Percentiles rank a stretch among this genome's conserved stretches.
Conservation (phyloP, 2,329 filamentous ascomycete species). For the Aaosphaeria arxii region DNA sequence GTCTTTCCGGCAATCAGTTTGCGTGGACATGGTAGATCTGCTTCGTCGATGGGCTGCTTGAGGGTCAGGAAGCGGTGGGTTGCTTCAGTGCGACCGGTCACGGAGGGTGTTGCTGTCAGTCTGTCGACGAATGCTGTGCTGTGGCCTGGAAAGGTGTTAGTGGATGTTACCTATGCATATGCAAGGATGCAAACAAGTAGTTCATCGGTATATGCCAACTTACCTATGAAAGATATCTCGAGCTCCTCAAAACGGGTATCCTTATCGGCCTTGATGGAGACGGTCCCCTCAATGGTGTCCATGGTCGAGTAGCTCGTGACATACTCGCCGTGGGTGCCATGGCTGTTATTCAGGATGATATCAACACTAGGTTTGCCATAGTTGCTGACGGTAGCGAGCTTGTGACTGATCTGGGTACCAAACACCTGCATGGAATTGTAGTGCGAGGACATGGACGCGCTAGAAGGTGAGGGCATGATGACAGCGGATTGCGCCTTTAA, state of each 20-base stretch:
- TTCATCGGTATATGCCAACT: slow-evolving; percentile 8
- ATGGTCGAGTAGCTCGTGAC: slow-evolving; percentile 55
- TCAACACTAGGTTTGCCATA: slow-evolving; percentile 41
- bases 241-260: slow-evolving; percentile 58
- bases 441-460: slow-evolving; percentile 14
- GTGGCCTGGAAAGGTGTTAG: slow-evolving; percentile 39
- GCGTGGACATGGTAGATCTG: slow-evolving; percentile 53
- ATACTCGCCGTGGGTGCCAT: slow-evolving; percentile 25
- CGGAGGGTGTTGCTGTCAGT: slow-evolving; percentile 49
- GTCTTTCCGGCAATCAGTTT: slow-evolving; percentile 53
- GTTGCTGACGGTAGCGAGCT: slow-evolving; percentile 30
- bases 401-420: slow-evolving; percentile 31
- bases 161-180: background rate
- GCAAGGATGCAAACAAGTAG: background rate
- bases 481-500: slow-evolving; percentile 7
- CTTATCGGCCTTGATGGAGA: slow-evolving; percentile 47
- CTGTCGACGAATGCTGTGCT: slow-evolving; percentile 55
- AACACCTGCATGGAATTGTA: slow-evolving; percentile 27
- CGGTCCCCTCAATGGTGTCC: slow-evolving; percentile 56
- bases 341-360: slow-evolving; percentile 38
- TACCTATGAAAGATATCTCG: slow-evolving; percentile 58
- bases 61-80: slow-evolving; percentile 61
- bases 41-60: slow-evolving; percentile 55
- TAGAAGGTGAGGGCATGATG: slow-evolving; percentile 19
- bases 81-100: slow-evolving; percentile 54